A percentile compares a stretch with the other conserved stretches of the same genome.
Evolutionary conservation across 257 asterid species (phyloP).

Genomic region (Euphrasia confusa): DNA sequence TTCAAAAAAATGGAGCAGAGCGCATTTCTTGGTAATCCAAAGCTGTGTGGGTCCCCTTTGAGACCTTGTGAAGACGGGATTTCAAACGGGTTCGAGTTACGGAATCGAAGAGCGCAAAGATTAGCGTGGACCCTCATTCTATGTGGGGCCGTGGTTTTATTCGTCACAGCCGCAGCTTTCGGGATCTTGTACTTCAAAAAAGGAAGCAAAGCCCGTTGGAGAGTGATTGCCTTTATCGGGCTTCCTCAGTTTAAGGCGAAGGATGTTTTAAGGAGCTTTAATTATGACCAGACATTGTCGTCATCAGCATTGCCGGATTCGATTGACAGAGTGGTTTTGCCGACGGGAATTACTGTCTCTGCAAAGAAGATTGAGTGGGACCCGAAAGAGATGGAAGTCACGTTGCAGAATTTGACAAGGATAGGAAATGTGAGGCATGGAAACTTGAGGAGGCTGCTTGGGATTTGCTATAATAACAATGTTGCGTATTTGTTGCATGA

Average conservation of each 20-base stretch:
- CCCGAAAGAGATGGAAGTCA: conserved; percentile 32
- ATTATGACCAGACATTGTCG: conserved; percentile 32
- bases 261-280: conserved; percentile 75
- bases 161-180: conserved; percentile 43
- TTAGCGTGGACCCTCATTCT: conserved; percentile 79
- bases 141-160: conserved; percentile 53
- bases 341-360: conserved; percentile 75
- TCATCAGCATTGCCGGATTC: conserved; percentile 39
- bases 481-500: conserved; percentile 77
- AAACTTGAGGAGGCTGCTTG: conserved; percentile 71
- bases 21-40: conserved; percentile 75
- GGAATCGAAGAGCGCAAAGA: conserved; percentile 68
- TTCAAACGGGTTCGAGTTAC: conserved; percentile 56
- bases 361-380: conserved; percentile 79
- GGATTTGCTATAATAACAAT: conserved; percentile 56
- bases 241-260: conserved; percentile 72
- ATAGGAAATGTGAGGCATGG: conserved; percentile 76
- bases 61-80: conserved; percentile 50
- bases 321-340: conserved; percentile 63
- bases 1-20: conserved; percentile 56
- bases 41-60: conserved; percentile 75
- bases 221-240: conserved; percentile 61
- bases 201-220: conserved; percentile 54
- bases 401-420: conserved; percentile 40
- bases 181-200: conserved; percentile 51